phyloP scores from a whole-genome alignment of 805 yeast species.

The Ogataea zsoltii region DNA sequence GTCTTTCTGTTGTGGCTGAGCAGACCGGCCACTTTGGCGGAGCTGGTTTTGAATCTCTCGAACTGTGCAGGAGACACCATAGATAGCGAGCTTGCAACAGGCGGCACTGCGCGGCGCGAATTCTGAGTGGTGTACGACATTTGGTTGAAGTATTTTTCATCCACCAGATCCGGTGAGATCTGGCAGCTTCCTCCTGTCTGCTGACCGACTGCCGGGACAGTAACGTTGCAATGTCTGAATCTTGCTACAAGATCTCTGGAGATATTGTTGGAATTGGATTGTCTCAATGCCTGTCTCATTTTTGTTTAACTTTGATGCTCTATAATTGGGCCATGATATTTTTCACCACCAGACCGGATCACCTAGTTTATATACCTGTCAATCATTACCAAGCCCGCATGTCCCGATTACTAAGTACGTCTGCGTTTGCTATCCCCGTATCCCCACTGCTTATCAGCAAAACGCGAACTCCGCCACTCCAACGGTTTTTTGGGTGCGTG shows the following conservation, averaged over 20 bases:
- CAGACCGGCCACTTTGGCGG: conserved; percentile 17
- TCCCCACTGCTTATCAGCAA: neutral
- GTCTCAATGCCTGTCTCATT: conserved; percentile 22
- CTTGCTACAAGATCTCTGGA: conserved; percentile 14
- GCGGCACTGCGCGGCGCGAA: neutral
- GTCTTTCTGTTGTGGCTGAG: conserved; percentile 2
- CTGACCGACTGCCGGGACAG: too few species aligned
- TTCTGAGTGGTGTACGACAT: neutral
- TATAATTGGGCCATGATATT: too few species aligned
- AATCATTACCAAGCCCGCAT: neutral
- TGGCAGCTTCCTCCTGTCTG: conserved; percentile 2
- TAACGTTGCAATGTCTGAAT: neutral
- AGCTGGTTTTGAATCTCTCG: conserved; percentile 24
- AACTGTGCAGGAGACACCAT: conserved; percentile 25
- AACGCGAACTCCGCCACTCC: neutral
- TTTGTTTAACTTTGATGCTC: neutral
- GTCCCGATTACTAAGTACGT: neutral
- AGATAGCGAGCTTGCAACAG: neutral
- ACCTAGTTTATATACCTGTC: too few species aligned
- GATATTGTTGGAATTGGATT: conserved; percentile 5
- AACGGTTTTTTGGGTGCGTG: neutral
- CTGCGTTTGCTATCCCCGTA: conserved; percentile 1
- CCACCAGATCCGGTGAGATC: conserved; percentile 19
- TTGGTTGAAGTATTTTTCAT: conserved; percentile 15
- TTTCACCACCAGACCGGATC: too few species aligned